Evolutionary conservation across 2,329 filamentous ascomycete genomes (phyloP).

Genomic region (Magnaporthiopsis poae): DNA sequence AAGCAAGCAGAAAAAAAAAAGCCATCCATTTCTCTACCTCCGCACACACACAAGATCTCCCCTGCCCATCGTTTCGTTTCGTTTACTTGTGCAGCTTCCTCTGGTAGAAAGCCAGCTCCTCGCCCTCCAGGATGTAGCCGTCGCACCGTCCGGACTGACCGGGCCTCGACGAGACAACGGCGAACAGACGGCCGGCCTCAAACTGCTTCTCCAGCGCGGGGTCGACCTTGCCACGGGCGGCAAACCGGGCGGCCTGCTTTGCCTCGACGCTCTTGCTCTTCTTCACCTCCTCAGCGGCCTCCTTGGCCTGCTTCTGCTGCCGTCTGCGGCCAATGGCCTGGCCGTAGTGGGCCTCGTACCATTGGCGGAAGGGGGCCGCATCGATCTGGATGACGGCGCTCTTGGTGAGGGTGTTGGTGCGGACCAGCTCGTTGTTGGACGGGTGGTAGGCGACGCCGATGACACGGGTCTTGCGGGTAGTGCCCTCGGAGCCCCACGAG

Average conservation of each 20-base stretch:
- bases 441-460: slow-evolving; percentile 98
- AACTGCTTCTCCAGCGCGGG: slow-evolving; percentile 91
- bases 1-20: slow-evolving; percentile 3
- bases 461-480: slow-evolving; percentile 97
- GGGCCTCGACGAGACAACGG: slow-evolving; percentile 82
- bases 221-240: slow-evolving; percentile 86
- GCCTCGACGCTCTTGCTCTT: slow-evolving; percentile 93
- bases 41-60: background rate
- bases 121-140: slow-evolving; percentile 97
- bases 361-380: slow-evolving; percentile 97
- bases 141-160: slow-evolving; percentile 95
- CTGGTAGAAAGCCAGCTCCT: slow-evolving; percentile 99
- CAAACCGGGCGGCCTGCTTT: slow-evolving; percentile 86
- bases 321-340: slow-evolving; percentile 77
- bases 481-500: slow-evolving; percentile 95
- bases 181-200: slow-evolving; percentile 95
- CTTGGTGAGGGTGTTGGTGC: slow-evolving; percentile 99
- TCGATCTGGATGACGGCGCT: slow-evolving; percentile 98
- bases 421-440: slow-evolving; percentile 99
- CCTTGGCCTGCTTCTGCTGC: slow-evolving; percentile 60
- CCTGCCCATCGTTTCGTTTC: slow-evolving; percentile 6
- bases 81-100: slow-evolving; percentile 96
- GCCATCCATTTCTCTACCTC: slow-evolving; percentile 3
- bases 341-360: slow-evolving; percentile 99
- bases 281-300: slow-evolving; percentile 60